Base-by-base conservation (phyloP, 78 protist genomes). In the Guillardia theta region DNA sequence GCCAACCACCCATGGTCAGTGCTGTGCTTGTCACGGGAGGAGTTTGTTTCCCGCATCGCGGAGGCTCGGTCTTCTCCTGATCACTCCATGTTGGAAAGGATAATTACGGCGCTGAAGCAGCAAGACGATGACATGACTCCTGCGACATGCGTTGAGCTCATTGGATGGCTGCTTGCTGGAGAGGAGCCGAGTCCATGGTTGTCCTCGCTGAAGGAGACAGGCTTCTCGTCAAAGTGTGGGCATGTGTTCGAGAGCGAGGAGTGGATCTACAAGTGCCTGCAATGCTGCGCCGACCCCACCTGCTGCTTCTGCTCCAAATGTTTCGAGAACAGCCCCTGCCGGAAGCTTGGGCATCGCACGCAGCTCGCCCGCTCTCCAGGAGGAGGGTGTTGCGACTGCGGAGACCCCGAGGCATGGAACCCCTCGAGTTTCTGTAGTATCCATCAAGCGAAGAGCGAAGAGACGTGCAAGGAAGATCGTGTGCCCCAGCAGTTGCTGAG, bases 361-460 rank as follows among this genome's bases (percentile, higher is more conserved):
- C 70, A 58, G 70, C 21, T 58, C 21, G 21, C 27, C 70, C 21
- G 70, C 21, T 24, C 70, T 6, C 39, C 39, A 24, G 6, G 21
- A 3, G 70, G 70, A 58, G 70, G 70, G 27, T 58, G 70, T 58
- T 96, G 97, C 94, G 97, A 96, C 94, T 96, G 98, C 94, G 98
- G 98, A 0, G 90, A 93, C 70, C 64, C 36, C 5, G 90, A 64
- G 62, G 94, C 94, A 37, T 70, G 88, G 90, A 24, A 33, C 30
- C 88, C 77, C 33, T 43, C 0, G 22, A 88, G 94, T 5, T 93
- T 93, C 76, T 93, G 94, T 88, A 3, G 30, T 24, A 15, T 36
- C 9, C 94, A 93, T 70, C 0, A 8, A 0, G 94, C 88, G 1
- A 58, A 58, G 27, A 6, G 39, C 39, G 70, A 8, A 9, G 70